These are phyloP conservation scores for Fennellomyces sp. DNA, from an alignment of 371 early-diverging fungal species.

Conservation along the genomic window DNA sequence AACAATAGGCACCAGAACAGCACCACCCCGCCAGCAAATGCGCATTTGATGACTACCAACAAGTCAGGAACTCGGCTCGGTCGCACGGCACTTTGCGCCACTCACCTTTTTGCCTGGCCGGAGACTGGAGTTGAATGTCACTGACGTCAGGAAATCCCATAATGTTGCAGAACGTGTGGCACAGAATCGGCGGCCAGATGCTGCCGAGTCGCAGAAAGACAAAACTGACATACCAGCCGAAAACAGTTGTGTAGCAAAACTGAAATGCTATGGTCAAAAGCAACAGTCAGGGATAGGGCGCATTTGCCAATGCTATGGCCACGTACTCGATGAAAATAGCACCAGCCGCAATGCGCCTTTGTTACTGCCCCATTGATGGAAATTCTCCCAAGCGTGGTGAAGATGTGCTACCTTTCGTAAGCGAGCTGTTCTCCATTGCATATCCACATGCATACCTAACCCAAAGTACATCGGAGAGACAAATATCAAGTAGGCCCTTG, in stretches of 20 bases:
- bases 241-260: constrained; percentile 67
- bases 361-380: constrained; percentile 34
- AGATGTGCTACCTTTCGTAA: constrained; percentile 67
- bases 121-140: constrained; percentile 14
- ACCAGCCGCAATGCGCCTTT: constrained; percentile 42
- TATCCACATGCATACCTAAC: constrained; percentile 41
- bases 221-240: constrained; percentile 72
- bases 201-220: constrained; percentile 56
- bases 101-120: constrained; percentile 26
- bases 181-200: constrained; percentile 38
- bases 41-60: constrained; percentile 12
- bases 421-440: too few species aligned
- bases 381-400: constrained; percentile 64
- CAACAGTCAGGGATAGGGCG: too few species aligned
- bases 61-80: too few species aligned
- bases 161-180: constrained; percentile 69
- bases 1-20: constrained; percentile 14
- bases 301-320: neutral
- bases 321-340: constrained; percentile 29
- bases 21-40: constrained; percentile 5
- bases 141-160: constrained; percentile 67
- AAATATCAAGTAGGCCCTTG: constrained; percentile 41
- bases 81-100: too few species aligned
- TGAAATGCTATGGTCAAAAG: constrained; percentile 65
- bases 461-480: constrained; percentile 69